Evolutionary conservation across 306 rosid species (phyloP).

Genomic region (Quillaja saponaria): DNA sequence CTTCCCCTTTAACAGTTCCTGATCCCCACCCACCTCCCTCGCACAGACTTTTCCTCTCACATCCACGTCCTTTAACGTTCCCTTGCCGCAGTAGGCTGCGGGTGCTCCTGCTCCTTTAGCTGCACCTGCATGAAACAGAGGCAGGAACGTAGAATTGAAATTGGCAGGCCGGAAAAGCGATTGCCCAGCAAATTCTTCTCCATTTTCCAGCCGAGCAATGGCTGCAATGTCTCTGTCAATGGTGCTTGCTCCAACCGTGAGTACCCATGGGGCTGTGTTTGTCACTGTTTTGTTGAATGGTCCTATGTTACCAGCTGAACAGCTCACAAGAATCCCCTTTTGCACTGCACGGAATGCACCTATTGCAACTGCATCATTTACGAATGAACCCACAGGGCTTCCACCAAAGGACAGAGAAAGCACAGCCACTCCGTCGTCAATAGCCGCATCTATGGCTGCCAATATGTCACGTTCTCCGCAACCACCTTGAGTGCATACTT

Average conservation of each 20-base stretch:
- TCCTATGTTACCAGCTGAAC: conserved; percentile 41
- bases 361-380: conserved; percentile 30
- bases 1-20: neutral
- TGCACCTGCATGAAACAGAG: conserved; percentile 22
- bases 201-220: conserved; percentile 12
- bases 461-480: neutral
- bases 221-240: conserved; percentile 24
- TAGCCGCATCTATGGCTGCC: neutral
- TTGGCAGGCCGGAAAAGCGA: conserved; percentile 12
- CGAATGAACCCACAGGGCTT: conserved; percentile 22
- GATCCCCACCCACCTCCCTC: conserved; percentile 13
- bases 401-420: conserved; percentile 41
- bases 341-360: conserved; percentile 40
- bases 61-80: neutral
- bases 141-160: conserved; percentile 20
- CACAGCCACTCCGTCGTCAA: conserved; percentile 35
- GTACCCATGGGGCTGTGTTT: conserved; percentile 46
- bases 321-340: conserved; percentile 46
- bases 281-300: conserved; percentile 21
- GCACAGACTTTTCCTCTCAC: conserved; percentile 29
- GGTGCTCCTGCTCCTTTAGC: neutral
- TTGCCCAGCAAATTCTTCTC: neutral
- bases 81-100: neutral
- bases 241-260: conserved; percentile 8
- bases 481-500: neutral